phyloP scores from a whole-genome alignment of 345 rosid species.

The Lenwebbia sp. region DNA sequence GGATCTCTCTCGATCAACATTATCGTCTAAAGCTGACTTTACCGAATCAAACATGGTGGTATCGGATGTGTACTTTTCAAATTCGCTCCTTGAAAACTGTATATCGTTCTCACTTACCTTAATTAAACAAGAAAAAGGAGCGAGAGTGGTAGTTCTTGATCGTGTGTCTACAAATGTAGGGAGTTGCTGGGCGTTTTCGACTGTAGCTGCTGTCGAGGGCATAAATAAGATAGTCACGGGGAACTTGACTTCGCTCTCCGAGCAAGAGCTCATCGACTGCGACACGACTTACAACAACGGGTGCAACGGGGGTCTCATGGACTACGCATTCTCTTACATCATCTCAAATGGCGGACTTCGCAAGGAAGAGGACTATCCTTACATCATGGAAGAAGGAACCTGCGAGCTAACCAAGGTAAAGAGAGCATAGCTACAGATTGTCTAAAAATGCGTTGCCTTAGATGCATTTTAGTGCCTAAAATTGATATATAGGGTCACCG shows the following conservation, averaged over 20 bases:
- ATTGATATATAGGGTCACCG: background rate
- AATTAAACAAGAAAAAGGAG: background rate
- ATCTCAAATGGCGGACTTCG: constrained; percentile 39
- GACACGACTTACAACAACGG: constrained; percentile 37
- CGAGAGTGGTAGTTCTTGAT: background rate
- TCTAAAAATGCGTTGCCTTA: background rate
- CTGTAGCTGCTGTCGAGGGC: constrained; percentile 60
- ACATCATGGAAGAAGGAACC: constrained; percentile 55
- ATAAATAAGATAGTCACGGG: constrained; percentile 52
- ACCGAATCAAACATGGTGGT: background rate
- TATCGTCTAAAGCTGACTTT: background rate
- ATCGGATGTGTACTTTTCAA: background rate
- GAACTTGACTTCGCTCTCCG: constrained; percentile 43
- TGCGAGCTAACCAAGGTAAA: constrained; percentile 33
- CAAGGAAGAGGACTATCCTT: constrained; percentile 60
- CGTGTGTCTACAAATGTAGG: constrained; percentile 5
- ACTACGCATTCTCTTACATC: constrained; percentile 41
- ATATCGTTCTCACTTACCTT: background rate
- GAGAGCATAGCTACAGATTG: background rate
- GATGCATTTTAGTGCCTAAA: background rate
- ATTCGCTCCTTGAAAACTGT: background rate
- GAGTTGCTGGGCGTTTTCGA: constrained; percentile 67
- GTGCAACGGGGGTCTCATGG: constrained; percentile 60
- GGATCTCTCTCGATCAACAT: background rate
- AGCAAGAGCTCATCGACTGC: constrained; percentile 52